Conservation (phyloP, 2,329 filamentous ascomycete species). For the Pseudogymnoascus sp. region DNA sequence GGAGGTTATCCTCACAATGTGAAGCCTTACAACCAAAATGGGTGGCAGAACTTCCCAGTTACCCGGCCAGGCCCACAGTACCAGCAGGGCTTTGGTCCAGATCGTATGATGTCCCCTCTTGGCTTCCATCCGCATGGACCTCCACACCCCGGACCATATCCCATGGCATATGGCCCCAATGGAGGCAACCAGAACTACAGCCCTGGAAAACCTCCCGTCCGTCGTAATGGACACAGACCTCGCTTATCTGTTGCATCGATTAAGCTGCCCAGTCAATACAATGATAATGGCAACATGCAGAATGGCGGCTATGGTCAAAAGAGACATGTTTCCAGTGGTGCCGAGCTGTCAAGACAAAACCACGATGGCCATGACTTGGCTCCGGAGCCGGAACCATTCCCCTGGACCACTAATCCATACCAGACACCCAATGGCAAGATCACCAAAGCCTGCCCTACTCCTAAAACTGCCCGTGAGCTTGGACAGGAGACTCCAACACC, state of each 20-base stretch:
- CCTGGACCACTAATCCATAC: not conserved
- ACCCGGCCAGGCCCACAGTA: not conserved
- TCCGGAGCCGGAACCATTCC: not conserved
- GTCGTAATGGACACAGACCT: not conserved
- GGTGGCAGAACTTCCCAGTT: not conserved
- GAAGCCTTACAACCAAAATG: not conserved
- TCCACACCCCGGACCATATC: not conserved
- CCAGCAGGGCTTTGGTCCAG: not conserved
- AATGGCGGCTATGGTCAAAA: not conserved
- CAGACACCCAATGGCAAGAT: not conserved
- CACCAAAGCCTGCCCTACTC: not conserved
- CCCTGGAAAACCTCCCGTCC: not conserved
- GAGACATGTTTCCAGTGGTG: not conserved
- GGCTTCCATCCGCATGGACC: not conserved
- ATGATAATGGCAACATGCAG: not conserved
- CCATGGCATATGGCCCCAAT: not conserved
- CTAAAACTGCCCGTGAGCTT: slow-evolving; percentile 6
- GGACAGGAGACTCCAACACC: slow-evolving; percentile 1
- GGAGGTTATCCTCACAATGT: not conserved
- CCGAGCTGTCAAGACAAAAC: not conserved
- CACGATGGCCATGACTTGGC: not conserved
- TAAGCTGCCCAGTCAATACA: not conserved
- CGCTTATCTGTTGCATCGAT: not conserved
- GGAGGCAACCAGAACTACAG: not conserved
- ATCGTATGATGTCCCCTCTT: not conserved